Base-by-base conservation (phyloP, 768 basidiomycete genomes). In the Mycena floridula region DNA sequence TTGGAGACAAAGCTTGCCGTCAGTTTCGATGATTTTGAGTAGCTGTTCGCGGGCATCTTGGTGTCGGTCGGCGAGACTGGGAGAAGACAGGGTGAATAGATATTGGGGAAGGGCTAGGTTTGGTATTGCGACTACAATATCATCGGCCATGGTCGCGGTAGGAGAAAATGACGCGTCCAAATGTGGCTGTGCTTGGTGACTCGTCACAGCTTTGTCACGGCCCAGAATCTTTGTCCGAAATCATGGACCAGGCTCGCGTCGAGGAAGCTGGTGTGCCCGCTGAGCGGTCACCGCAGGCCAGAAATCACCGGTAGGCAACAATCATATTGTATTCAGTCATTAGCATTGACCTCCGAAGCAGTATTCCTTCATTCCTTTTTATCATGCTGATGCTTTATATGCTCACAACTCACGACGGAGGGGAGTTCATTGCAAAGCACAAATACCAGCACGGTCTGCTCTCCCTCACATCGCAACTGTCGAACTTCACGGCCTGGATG, bases 41-140 rank as follows among this genome's bases (percentile, higher is more conserved):
- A 96, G 68, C 2, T 75, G 68, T 11, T 68, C 69, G 25, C 75
- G 70, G 6, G 92, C 87, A 50, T 77, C 66, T 5, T 80, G 73
- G 53, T 92, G 89, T 3, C 87, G 71, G 39, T 78, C 70, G 0
- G 68, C 58, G 27, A 92, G 73, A 1, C 73, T 66, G 0, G 80
- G 72, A 16, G 76, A 78, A 11, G 80, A 75, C 4, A 97, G 73
- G 8, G 77, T 76, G 55, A 89, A 96, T 11, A 85, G 68, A 57
- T 85, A 77, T 55, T 95, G 86, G 1, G 93, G 75, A 15, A 95
- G 74, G 9, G 73, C 67, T 45, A 93, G 80, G 59, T 96, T 94
- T 20, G 93, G 94, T 49, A 89, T 85, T 0, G 90, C 90, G 28
- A 89, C 74, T 2, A 93, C 80, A 12, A 78, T 66, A 51, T 94